Evolutionary conservation across 352 stramenopile species (phyloP).

Genomic region (Phytophthora nicotianae): DNA sequence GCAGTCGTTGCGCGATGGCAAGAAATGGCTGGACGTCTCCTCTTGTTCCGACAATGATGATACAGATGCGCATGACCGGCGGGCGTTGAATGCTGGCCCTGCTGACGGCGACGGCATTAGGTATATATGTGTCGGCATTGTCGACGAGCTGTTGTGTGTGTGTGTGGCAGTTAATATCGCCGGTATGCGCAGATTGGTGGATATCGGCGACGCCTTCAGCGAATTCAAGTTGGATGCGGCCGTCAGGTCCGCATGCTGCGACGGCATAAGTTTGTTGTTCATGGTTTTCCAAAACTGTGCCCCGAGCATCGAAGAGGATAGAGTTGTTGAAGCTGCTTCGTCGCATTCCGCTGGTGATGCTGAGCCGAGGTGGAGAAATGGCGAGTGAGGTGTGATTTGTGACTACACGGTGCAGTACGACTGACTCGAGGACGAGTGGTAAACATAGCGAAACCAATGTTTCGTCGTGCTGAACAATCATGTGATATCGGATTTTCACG

Average conservation of each 20-base stretch:
- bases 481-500: neutral
- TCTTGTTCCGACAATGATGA: constrained; percentile 85
- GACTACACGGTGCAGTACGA: neutral
- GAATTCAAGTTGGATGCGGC: neutral
- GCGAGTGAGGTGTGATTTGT: neutral
- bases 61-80: constrained; percentile 50
- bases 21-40: constrained; percentile 66
- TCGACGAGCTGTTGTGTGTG: no score
- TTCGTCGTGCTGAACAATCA: neutral
- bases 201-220: neutral
- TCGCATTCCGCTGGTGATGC: neutral
- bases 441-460: neutral
- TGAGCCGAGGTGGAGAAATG: neutral
- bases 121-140: neutral
- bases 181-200: neutral
- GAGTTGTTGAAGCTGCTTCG: neutral
- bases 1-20: constrained; percentile 83
- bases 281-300: neutral
- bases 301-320: neutral
- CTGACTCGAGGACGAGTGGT: neutral
- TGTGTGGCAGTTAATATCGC: neutral
- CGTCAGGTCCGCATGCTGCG: neutral
- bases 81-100: neutral
- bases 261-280: neutral
- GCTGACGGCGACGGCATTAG: neutral